Percentiles rank a stretch among this genome's conserved stretches.
phyloP scores from a whole-genome alignment of 2,329 filamentous ascomycete species.

The Venturia oleaginea region DNA sequence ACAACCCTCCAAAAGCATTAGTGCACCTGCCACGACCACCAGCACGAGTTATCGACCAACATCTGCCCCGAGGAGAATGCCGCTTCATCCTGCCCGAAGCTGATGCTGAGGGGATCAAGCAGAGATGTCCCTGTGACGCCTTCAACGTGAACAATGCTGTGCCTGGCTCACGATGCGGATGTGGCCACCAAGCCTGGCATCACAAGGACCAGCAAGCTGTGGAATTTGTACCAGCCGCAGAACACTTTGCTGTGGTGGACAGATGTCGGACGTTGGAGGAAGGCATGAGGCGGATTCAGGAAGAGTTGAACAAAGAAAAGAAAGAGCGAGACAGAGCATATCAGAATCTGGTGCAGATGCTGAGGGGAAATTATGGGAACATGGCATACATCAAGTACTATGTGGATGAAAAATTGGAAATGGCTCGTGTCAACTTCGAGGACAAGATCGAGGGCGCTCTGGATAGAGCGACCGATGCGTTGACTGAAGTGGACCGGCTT shows the following conservation, averaged over 20 bases:
- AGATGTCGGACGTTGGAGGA: conserved; percentile 26
- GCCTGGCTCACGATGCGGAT: conserved; percentile 35
- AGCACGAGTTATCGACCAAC: conserved; percentile 17
- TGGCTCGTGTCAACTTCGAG: conserved; percentile 9
- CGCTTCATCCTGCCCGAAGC: conserved; percentile 23
- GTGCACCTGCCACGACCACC: conserved; percentile 17
- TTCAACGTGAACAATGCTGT: conserved; percentile 28
- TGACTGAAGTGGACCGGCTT: conserved; percentile 7
- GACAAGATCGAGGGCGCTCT: conserved; percentile 14
- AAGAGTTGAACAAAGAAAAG: conserved; percentile 12
- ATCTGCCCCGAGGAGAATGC: conserved; percentile 25
- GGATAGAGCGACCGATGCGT: conserved; percentile 12
- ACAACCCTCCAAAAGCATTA: conserved; percentile 5
- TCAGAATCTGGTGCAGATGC: conserved; percentile 10
- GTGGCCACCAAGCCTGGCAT: conserved; percentile 39
- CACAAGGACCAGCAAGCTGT: conserved; percentile 29
- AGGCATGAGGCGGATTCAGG: conserved; percentile 13
- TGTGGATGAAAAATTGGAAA: conserved; percentile 14
- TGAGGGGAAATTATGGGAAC: conserved; percentile 9
- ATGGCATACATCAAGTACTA: conserved; percentile 14
- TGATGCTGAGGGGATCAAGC: conserved; percentile 18
- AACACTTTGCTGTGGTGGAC: conserved; percentile 28
- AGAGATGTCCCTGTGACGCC: conserved; percentile 37
- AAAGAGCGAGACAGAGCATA: conserved; percentile 11
- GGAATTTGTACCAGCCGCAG: conserved; percentile 25